Percentiles rank a stretch among this genome's conserved stretches.
Evolutionary conservation across 805 yeast species (phyloP).

Genomic region (Pichia eremophila): DNA sequence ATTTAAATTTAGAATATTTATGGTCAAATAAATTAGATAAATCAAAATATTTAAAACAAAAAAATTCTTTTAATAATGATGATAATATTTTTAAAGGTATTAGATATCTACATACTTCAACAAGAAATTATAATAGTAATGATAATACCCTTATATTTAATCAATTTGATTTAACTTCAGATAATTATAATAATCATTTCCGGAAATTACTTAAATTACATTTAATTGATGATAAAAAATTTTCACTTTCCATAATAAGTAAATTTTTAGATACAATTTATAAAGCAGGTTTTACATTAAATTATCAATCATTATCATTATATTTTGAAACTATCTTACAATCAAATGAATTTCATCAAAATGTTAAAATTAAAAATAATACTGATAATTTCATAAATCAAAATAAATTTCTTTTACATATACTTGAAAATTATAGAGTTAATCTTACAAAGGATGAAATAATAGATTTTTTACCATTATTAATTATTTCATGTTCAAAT

Average conservation of each 20-base stretch:
- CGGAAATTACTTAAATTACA: slow-evolving; percentile 13
- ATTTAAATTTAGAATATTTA: slow-evolving; percentile 60
- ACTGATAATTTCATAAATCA: slow-evolving; percentile 16
- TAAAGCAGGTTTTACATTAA: slow-evolving; percentile 20
- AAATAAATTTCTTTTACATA: slow-evolving; percentile 10
- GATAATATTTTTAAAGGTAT: slow-evolving; percentile 40
- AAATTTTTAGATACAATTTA: slow-evolving; percentile 22
- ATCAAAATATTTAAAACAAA: slow-evolving; percentile 5
- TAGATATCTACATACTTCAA: slow-evolving; percentile 34
- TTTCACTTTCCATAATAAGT: slow-evolving; percentile 15
- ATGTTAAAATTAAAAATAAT: neutral
- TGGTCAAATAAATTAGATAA: slow-evolving; percentile 32
- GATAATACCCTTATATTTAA: slow-evolving; percentile 2
- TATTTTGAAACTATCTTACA: slow-evolving; percentile 18
- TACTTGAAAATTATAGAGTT: slow-evolving; percentile 17
- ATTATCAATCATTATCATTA: slow-evolving; percentile 14
- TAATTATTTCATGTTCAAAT: slow-evolving; percentile 22
- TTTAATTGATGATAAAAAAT: slow-evolving; percentile 11
- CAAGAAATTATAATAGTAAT: neutral
- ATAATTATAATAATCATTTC: slow-evolving; percentile 14
- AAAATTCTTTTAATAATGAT: slow-evolving; percentile 17
- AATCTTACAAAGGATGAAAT: slow-evolving; percentile 13
- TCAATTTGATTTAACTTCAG: slow-evolving; percentile 7
- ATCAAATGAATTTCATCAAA: slow-evolving; percentile 21
- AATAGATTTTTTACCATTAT: slow-evolving; percentile 16